Conservation (phyloP, 768 basidiomycete species). For the Hericium erinaceus region DNA sequence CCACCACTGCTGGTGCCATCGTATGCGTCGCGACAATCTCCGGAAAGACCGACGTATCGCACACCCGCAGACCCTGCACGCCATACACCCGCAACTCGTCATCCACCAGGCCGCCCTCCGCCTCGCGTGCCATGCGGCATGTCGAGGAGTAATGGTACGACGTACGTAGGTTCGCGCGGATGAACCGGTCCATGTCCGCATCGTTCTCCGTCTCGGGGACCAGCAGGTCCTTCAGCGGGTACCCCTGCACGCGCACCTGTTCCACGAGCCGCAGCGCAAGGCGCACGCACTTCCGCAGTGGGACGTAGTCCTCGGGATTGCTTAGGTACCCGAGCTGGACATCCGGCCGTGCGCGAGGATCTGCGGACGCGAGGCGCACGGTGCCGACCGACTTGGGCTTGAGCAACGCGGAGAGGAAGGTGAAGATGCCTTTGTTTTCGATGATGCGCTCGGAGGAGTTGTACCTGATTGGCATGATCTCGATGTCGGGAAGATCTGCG, state of each 20-base stretch:
- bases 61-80: slow-evolving; percentile 27
- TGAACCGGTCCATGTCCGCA: slow-evolving; percentile 1
- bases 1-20: slow-evolving; percentile 4
- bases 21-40: slow-evolving; percentile 7
- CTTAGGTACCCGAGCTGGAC: not conserved
- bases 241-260: not conserved
- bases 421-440: not conserved
- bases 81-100: slow-evolving; percentile 32
- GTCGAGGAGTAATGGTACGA: slow-evolving; percentile 8
- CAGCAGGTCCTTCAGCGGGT: not conserved
- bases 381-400: not conserved
- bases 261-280: not conserved
- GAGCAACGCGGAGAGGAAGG: not conserved
- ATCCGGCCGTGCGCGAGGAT: not conserved
- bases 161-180: not conserved
- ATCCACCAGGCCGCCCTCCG: slow-evolving; percentile 29
- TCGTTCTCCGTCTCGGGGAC: not conserved
- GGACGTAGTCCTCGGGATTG: not conserved
- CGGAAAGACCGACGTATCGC: slow-evolving; percentile 19
- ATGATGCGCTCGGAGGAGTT: no score
- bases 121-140: slow-evolving; percentile 12
- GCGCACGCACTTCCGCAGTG: not conserved
- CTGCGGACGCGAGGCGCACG: not conserved
- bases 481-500: no score
- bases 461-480: no score